Base-by-base conservation (phyloP, 345 rosid species). In the Linum tenue region DNA sequence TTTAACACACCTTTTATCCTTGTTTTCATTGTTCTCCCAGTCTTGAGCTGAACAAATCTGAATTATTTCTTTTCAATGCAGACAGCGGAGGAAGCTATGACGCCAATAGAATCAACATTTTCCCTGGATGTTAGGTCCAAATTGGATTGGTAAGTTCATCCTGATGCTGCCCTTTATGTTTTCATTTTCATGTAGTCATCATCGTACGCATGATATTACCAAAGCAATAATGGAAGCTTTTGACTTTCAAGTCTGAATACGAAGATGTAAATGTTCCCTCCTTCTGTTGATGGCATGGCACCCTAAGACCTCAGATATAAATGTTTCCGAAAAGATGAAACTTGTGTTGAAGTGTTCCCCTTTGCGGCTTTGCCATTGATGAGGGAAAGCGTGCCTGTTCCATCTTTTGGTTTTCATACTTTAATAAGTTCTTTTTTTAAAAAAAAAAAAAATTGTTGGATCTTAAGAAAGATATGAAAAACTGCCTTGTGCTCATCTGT, bases 1-100 rank as follows among this genome's bases (percentile, higher is more conserved):
- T 48, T 48, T 48, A 15, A 3, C 9, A 12, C 14, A 12, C 53
- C 2, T 48, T 3, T 10, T 48, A 15, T 22, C 31, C 31, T 22
- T 22, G 31, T 22, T 22, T 22, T 22, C 31, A 22, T 10, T 48
- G 11, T 48, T 48, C 53, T 1, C 53, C 53, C 0, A 48, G 53
- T 48, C 53, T 48, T 48, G 53, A 48, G 12, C 53, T 9, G 53
- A 48, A 9, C 53, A 2, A 9, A 9, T 48, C 53, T 48, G 53
- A 48, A 48, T 48, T 9, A 48, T 9, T 9, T 48, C 11, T 48
- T 9, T 9, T 48, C 53, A 39, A 55, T 70, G 72, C 60, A 73
- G 76, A 73, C 76, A 2, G 72, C 76, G 9, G 66, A 73, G 60
- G 72, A 68, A 65, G 76, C 76, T 11, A 73, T 73, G 76, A 73